Conservation (phyloP, 1,139 yeast species). For the Candida sp. region DNA sequence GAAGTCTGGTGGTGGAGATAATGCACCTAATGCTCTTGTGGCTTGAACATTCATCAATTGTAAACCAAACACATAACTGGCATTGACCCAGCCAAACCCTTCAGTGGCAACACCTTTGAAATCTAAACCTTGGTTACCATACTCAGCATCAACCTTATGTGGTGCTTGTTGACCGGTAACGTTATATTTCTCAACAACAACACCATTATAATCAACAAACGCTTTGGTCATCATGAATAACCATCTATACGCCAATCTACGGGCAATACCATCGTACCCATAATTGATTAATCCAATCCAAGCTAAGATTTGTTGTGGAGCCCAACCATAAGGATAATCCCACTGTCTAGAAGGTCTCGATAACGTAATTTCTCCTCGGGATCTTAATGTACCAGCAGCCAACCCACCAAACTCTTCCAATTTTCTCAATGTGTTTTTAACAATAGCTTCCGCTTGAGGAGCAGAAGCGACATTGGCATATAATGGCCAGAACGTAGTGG, state of each 20-base stretch:
- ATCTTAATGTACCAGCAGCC: constrained; percentile 77
- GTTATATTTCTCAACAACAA: constrained; percentile 90
- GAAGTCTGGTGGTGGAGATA: constrained; percentile 76
- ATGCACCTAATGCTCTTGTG: constrained; percentile 73
- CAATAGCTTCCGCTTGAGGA: constrained; percentile 69
- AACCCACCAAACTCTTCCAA: constrained; percentile 89
- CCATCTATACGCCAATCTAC: constrained; percentile 85
- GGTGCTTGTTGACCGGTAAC: constrained; percentile 84
- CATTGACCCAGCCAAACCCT: constrained; percentile 98
- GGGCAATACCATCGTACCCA: constrained; percentile 64
- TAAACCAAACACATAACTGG: constrained; percentile 76
- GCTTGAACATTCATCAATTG: constrained; percentile 68
- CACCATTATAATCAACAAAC: constrained; percentile 92
- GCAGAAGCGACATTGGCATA: constrained; percentile 77
- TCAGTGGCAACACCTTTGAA: constrained; percentile 94
- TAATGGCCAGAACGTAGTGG: constrained; percentile 90
- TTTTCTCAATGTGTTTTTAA: constrained; percentile 57
- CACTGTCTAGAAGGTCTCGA: constrained; percentile 88
- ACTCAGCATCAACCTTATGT: constrained; percentile 92
- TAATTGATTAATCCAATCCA: constrained; percentile 85
- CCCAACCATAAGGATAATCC: constrained; percentile 99
- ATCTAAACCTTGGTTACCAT: constrained; percentile 94
- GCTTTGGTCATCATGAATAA: constrained; percentile 85
- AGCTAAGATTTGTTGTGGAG: constrained; percentile 94
- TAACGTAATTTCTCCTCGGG: constrained; percentile 71